Evolutionary conservation across 495 filamentous ascomycete species (phyloP), one percentile per base, ranked within the genome.

Genomic region (Staphylotrichum tortipilum): DNA sequence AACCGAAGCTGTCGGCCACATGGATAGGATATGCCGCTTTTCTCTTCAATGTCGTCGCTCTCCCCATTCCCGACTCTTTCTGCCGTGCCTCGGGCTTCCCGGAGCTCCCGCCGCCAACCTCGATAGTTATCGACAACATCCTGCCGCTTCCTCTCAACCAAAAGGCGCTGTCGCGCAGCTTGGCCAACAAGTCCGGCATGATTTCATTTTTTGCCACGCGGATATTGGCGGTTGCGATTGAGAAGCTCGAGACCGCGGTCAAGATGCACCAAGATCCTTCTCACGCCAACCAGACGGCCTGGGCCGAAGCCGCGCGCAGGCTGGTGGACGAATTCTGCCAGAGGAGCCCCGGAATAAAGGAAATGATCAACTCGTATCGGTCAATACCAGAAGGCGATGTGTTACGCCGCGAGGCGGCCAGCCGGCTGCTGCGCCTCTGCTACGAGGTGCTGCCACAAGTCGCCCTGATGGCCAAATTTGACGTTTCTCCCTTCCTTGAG

Each of bases 21-120:
- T 99, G 92, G 92, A 83, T 97, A 56, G 89, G 90, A 17, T 95
- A 90, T 60, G 89, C 86, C 3, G 77, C 88, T 0, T 86, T 97
- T 46, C 67, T 99, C 5, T 90, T 92, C 62, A 84, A 84, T 19
- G 75, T 77, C 1, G 77, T 96, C 7, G 75, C 83, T 46, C 63
- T 95, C 19, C 82, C 84, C 11, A 70, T 94, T 37, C 88, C 88
- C 12, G 55, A 68, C 7, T 78, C 76, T 55, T 85, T 87, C 61
- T 86, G 86, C 14, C 68, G 70, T 18, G 57, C 63, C 2, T 53
- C 62, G 31, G 74, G 64, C 48, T 80, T 75, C 61, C 77, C 78
- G 21, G 67, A 72, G 6, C 69, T 84, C 15, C 90, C 90, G 24
- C 88, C 89, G 2, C 85, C 89, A 8, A 76, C 78, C 11, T 80